These are phyloP conservation scores for Gossypium herbaceum DNA, from an alignment of 345 rosid species.

Conservation along the genomic window DNA sequence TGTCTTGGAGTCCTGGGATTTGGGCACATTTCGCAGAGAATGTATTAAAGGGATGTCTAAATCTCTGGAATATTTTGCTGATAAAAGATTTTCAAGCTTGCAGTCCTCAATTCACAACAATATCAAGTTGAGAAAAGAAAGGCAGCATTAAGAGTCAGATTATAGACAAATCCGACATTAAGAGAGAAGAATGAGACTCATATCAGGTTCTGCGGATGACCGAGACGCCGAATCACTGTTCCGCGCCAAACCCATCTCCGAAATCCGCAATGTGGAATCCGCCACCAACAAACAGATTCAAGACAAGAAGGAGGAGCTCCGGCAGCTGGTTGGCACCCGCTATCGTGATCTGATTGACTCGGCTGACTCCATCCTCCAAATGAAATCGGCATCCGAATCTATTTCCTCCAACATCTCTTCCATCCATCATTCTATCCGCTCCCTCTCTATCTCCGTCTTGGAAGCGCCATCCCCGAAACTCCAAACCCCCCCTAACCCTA, in stretches of 20 bases:
- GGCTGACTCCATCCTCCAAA: slow-evolving; percentile 81
- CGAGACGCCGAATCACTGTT: slow-evolving; percentile 81
- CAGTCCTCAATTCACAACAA: too few relatives aligned
- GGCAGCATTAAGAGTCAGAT: too few relatives aligned
- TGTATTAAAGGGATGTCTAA: too few relatives aligned
- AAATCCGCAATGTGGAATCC: slow-evolving; percentile 75
- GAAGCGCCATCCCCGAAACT: slow-evolving; percentile 57
- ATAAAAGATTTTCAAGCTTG: too few relatives aligned
- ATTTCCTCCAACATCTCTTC: slow-evolving; percentile 67
- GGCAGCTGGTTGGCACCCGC: slow-evolving; percentile 83
- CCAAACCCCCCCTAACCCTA: slow-evolving; percentile 28
- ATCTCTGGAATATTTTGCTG: too few relatives aligned
- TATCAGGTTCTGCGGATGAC: slow-evolving; percentile 3
- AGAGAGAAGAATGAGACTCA: neutral
- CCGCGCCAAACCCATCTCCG: slow-evolving; percentile 67
- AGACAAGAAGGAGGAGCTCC: slow-evolving; percentile 93
- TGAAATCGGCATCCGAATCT: slow-evolving; percentile 77
- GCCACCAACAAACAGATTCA: slow-evolving; percentile 72
- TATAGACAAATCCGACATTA: neutral
- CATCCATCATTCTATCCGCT: slow-evolving; percentile 51
- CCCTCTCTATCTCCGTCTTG: slow-evolving; percentile 47
- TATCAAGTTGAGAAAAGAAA: too few relatives aligned
- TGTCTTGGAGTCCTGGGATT: too few relatives aligned
- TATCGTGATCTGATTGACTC: slow-evolving; percentile 95
- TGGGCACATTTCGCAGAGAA: too few relatives aligned